Base-by-base conservation (phyloP, 2,329 filamentous ascomycete species). In the Exophiala dermatitidis region DNA sequence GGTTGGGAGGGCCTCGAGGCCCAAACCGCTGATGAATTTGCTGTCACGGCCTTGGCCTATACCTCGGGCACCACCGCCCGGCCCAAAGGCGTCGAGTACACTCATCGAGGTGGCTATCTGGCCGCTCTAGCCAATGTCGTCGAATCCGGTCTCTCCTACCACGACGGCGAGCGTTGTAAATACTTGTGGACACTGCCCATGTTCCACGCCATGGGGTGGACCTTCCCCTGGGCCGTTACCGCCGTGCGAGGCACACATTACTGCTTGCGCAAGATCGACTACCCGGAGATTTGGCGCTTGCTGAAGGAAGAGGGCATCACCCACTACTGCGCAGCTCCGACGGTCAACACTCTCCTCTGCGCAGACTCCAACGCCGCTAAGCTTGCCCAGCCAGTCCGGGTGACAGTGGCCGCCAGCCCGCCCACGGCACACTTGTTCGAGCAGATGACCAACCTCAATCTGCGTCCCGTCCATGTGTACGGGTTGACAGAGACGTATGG, bases 251-350 rank as follows among this genome's bases (percentile, higher is more conserved):
- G 91, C n/a, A 94, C 91, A 2, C 90, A 97, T 69, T 90, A 95
- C 67, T 96, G 90, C 64, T 76, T 98, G 12, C 81, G 93, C 56
- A 97, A 95, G 74, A 88, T 98, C 60, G 90, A 97, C 71, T 98
- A 98, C 67, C 82, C 88, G 0, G 77, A 91, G 54, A 95, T 98
- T 56, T 98, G 93, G 93, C 80, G 80, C 46, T 73, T 98, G 3
- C 74, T 98, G 33, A 94, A 90, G 65, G 80, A 89, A 48, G 88
- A 97, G 69, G 76, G 81, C 4, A 86, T 98, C 59, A 97, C 90
- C 0, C 93, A 98, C 70, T 97, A 94, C 74, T 95, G 91, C 66
- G 91, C 91, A 0, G 93, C 91, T 0, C 93, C 93, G 0, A 98
- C 93, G 0, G 93, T 98, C 48, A 97, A 97, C 68, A 98, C 91